Base-by-base conservation (phyloP, 306 rosid genomes). In the Coriaria nepalensis region DNA sequence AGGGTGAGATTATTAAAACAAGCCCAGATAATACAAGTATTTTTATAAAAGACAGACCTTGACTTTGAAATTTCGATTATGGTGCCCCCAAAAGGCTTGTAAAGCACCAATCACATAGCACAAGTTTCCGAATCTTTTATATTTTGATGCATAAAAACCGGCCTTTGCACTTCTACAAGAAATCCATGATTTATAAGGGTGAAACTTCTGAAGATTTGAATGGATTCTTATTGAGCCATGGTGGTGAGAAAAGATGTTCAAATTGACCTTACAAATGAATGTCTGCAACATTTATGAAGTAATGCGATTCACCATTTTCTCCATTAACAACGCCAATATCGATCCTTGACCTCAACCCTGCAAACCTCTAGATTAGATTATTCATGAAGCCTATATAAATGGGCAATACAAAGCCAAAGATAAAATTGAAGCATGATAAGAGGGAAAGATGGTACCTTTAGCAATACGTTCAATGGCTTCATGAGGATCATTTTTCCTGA, bases 251-350 rank as follows among this genome's bases (percentile, higher is more conserved):
- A 20, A 20, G 29, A 51, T 43, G 57, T 67, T 47, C 14, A 55
- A 69, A 57, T 77, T 45, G 65, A 59, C 62, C 98, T 77, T 81
- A 90, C 98, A 90, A 71, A 72, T 90, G 95, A 69, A 79, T 73
- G 68, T 90, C 98, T 7, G 98, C 95, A 67, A 85, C 93, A 44
- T 90, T 90, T 52, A 78, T 62, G 64, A 90, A 85, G 87, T 85
- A 79, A 62, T 81, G 97, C 20, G 64, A 56, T 29, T 73, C 81
- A 13, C 65, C 70, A 45, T 37, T 56, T 66, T 79, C 81, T 64
- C 77, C 82, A 14, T 52, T 69, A 55, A 85, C 75, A 35, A 79
- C 77, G 39, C 98, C 98, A 51, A 75, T 68, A 69, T 81, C 98
- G 53, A 85, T 59, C 45, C 60, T 65, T 57, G 92, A 68, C 72